phyloP scores from a whole-genome alignment of 345 rosid species.

The Draba incana region DNA sequence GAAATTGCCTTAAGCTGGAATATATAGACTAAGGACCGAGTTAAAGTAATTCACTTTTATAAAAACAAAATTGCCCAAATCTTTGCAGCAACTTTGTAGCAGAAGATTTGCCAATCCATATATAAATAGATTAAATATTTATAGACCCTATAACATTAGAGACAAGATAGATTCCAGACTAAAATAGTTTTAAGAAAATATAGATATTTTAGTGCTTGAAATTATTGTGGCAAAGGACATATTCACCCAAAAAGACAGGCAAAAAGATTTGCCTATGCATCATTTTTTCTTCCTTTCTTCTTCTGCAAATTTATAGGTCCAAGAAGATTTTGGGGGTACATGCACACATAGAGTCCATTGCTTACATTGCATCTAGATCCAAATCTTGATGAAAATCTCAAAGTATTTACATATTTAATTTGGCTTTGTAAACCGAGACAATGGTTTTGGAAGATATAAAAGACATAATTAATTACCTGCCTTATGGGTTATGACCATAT shows the following conservation, averaged over 20 bases:
- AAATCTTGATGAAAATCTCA: constrained; percentile 1
- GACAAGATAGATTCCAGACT: constrained; percentile 26
- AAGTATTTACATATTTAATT: background rate
- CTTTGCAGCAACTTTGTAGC: constrained; percentile 43
- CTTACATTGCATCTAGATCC: constrained; percentile 38
- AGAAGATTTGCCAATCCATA: constrained; percentile 26
- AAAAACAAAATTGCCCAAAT: constrained; percentile 34
- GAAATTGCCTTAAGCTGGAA: constrained; percentile 28
- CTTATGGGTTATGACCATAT: background rate
- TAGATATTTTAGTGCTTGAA: constrained; percentile 30
- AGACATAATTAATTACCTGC: background rate
- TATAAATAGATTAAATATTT: constrained; percentile 20
- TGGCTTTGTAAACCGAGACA: constrained; percentile 4
- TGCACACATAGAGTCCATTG: constrained; percentile 7
- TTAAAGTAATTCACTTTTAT: constrained; percentile 38
- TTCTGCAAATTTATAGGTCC: constrained; percentile 28
- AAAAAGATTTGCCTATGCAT: constrained; percentile 42
- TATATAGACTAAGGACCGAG: constrained; percentile 36
- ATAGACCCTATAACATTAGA: constrained; percentile 39
- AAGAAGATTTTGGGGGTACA: constrained; percentile 27
- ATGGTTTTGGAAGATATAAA: background rate
- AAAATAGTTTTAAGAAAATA: background rate
- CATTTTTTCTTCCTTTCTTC: constrained; percentile 36
- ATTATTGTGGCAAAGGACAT: constrained; percentile 31
- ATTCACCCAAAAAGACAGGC: constrained; percentile 37